phyloP scores from a whole-genome alignment of 441 rosid species.

The Aleurites moluccanus region DNA sequence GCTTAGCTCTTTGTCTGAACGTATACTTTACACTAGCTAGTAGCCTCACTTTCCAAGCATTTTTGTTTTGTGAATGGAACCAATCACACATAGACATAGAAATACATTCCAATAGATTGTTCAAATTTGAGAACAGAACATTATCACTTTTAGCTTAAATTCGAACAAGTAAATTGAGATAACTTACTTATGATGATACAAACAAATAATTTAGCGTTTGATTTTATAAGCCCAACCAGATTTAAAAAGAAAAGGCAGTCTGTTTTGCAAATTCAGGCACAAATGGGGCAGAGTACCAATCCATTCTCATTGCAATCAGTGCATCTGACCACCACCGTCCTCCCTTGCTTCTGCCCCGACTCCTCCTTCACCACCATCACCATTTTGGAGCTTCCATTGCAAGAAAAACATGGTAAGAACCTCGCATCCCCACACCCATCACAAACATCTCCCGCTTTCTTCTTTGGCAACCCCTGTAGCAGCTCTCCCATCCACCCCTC shows the following conservation, averaged over 20 bases:
- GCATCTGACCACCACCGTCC: conserved; percentile 52
- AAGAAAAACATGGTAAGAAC: conserved; percentile 73
- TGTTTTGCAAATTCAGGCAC: conserved; percentile 44
- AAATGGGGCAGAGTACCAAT: conserved; percentile 79
- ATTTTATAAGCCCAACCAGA: conserved; percentile 5
- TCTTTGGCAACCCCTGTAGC: conserved; percentile 52
- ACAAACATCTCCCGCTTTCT: conserved; percentile 43
- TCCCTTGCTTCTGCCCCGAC: conserved; percentile 22
- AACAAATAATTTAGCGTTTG: neutral
- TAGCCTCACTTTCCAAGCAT: too few species aligned
- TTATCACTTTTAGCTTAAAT: conserved; percentile 3
- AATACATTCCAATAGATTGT: neutral
- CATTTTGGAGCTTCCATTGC: conserved; percentile 78
- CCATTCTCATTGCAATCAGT: conserved; percentile 83
- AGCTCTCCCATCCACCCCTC: conserved; percentile 63
- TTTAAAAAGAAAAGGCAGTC: neutral
- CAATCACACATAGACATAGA: neutral
- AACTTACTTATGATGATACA: conserved; percentile 18
- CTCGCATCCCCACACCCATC: conserved; percentile 79
- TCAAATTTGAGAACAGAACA: conserved; percentile 5
- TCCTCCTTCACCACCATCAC: conserved; percentile 42
- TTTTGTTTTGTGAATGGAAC: too few species aligned
- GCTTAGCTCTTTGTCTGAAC: too few species aligned
- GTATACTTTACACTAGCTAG: too few species aligned
- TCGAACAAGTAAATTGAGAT: conserved; percentile 19